phyloP scores from a whole-genome alignment of 2,329 filamentous ascomycete species.

The Furcasterigmium furcatum region DNA sequence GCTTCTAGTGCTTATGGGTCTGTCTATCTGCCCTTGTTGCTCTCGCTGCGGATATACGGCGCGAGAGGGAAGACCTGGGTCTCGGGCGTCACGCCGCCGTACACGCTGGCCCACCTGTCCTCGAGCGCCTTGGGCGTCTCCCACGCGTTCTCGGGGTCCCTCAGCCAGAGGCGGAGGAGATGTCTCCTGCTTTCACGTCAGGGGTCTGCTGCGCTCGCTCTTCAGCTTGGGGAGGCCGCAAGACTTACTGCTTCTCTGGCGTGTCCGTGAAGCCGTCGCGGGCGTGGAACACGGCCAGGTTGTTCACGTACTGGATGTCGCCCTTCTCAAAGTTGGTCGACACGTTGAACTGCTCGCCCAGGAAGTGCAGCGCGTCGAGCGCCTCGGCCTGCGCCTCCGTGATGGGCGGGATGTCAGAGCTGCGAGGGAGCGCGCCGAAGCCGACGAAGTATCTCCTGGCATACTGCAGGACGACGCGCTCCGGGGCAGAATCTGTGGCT shows the following conservation, averaged over 20 bases:
- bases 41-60: conserved; percentile 28
- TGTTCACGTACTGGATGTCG: conserved; percentile 54
- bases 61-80: conserved; percentile 55
- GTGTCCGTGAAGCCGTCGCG: conserved; percentile 45
- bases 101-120: conserved; percentile 50
- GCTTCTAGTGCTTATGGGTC: no score
- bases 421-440: conserved; percentile 51
- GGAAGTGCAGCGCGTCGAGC: conserved; percentile 46
- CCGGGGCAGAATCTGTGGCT: conserved; percentile 36
- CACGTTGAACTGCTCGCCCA: conserved; percentile 41
- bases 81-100: conserved; percentile 46
- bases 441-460: conserved; percentile 56
- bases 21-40: conserved; percentile 8
- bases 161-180: conserved; percentile 42
- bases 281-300: conserved; percentile 50
- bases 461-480: conserved; percentile 59
- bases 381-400: conserved; percentile 51
- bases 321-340: conserved; percentile 44
- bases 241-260: conserved; percentile 37
- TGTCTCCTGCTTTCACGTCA: no score
- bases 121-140: conserved; percentile 38
- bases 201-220: no score
- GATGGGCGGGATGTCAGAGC: conserved; percentile 50
- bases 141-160: conserved; percentile 47
- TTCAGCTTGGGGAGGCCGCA: conserved; percentile 49